Evolutionary conservation across 1,139 yeast genomes (phyloP).

Genomic region (Pichia sp.): DNA sequence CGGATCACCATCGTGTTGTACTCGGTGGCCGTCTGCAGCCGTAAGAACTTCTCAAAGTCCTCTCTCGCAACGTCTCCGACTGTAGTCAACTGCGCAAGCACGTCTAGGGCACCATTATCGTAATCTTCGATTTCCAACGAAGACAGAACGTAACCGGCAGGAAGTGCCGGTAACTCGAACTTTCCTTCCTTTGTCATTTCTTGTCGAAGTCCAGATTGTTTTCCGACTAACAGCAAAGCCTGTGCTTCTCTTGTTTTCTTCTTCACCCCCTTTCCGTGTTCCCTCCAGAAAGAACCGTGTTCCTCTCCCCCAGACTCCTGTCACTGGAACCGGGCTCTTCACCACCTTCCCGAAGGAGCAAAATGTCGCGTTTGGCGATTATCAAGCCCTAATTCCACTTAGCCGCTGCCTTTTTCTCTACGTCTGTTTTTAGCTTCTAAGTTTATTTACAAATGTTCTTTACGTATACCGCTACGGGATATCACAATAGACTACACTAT

Average conservation of each 20-base stretch:
- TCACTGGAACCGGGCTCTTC: neutral
- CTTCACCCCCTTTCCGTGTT: neutral
- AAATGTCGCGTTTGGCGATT: constrained; percentile 4
- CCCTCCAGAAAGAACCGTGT: neutral
- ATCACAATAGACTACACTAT: constrained; percentile 22
- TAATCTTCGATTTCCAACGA: constrained; percentile 17
- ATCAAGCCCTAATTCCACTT: no score
- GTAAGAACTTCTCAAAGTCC: constrained; percentile 35
- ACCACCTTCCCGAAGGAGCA: constrained; percentile 6
- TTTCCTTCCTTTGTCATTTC: constrained; percentile 3
- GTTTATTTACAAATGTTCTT: neutral
- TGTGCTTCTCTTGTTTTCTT: neutral
- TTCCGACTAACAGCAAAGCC: no score
- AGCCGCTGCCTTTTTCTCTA: no score
- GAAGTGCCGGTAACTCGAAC: constrained; percentile 34
- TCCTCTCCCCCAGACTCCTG: neutral
- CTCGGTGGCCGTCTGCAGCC: constrained; percentile 33
- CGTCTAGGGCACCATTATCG: constrained; percentile 44
- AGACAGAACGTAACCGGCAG: constrained; percentile 42
- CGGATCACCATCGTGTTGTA: constrained; percentile 56
- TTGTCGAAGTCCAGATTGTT: no score
- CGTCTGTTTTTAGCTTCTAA: neutral
- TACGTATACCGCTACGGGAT: neutral
- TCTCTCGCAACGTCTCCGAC: constrained; percentile 49
- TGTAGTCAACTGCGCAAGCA: constrained; percentile 54